Evolutionary conservation across 176 grass and related monocot genomes (phyloP), one percentile per base, ranked within the genome.

Genomic region (Elaeis guineensis): DNA sequence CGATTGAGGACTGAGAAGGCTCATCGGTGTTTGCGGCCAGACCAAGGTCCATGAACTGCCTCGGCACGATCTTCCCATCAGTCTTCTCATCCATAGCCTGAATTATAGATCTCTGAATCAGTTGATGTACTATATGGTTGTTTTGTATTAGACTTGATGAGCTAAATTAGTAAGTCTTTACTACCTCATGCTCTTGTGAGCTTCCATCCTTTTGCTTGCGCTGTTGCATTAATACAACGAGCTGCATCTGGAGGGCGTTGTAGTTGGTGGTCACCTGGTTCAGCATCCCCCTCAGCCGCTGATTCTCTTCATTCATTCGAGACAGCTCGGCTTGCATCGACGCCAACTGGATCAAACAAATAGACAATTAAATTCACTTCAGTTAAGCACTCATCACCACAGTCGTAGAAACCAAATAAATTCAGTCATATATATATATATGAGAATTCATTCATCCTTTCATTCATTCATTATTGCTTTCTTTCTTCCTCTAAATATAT

Each of bases 301-400:
- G 87, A 73, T 96, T 96, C 83, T 96, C 92, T 59, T 96, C 83
- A 26, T 82, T 90, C 83, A 96, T 83, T 19, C 87, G 84, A 2
- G 30, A 58, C 11, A 96, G 66, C 72, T 96, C 83, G 24, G 78
- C 75, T 72, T 87, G 75, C 87, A 90, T 75, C 61, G 44, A 65
- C 3, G 72, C 68, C 1, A 87, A 22, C 91, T 96, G 86, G 4
- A 21, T 44, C 17, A 5, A 52, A 44, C 35, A 12, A 44, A 11
- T 12, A 44, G 35, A 44, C 35, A 14, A 2, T 12, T 12, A 44
- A 12, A 44, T 14, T 44, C 35, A 12, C 2, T 44, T 44, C 11
- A 44, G 2, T 44, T 12, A 11, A 44, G 6, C 3, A 44, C 8
- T 12, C 35, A 44, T 44, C 8, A 44, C 35, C 35, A 12, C 35